Conservation (phyloP, 352 stramenopile genomes). For the Globisporangium rhizosaccharum region DNA sequence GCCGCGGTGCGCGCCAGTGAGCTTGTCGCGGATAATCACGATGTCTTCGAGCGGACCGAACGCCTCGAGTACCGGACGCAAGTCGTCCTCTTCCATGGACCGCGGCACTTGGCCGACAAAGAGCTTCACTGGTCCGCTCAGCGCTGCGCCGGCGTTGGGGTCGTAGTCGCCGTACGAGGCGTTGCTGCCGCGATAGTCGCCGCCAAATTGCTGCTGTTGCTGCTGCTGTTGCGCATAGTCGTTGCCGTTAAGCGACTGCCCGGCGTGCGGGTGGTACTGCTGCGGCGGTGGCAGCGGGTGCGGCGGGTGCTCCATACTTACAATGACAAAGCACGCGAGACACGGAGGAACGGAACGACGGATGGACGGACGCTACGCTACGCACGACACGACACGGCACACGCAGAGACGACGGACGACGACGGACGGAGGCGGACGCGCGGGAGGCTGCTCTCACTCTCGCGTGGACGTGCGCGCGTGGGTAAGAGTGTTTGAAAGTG, state of each 20-base stretch:
- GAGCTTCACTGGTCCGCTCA: conserved; percentile 61
- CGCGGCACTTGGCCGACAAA: conserved; percentile 86
- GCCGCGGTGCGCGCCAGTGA: conserved; percentile 79
- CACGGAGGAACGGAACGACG: neutral
- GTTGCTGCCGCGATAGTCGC: conserved; percentile 3
- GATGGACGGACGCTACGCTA: conserved; percentile 2
- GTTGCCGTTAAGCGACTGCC: neutral
- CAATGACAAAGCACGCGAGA: neutral
- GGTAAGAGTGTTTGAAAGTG: too few relatives aligned
- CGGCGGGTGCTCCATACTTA: conserved; percentile 10
- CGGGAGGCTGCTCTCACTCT: too few relatives aligned
- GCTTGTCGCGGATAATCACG: conserved; percentile 90
- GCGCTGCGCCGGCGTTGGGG: neutral
- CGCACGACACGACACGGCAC: conserved; percentile 6
- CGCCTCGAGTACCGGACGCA: conserved; percentile 81
- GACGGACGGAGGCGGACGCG: neutral
- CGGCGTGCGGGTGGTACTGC: neutral
- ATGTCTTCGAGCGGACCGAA: conserved; percentile 84
- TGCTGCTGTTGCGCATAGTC: conserved; percentile 3
- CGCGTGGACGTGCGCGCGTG: too few relatives aligned
- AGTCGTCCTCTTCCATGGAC: conserved; percentile 83
- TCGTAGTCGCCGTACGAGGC: conserved; percentile 4
- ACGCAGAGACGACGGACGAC: conserved; percentile 1
- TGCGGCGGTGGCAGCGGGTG: neutral
- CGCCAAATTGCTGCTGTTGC: conserved; percentile 1